These are phyloP conservation scores for Skeletonema potamos DNA, from an alignment of 108 stramenopile genomes.

Conservation along the genomic window DNA sequence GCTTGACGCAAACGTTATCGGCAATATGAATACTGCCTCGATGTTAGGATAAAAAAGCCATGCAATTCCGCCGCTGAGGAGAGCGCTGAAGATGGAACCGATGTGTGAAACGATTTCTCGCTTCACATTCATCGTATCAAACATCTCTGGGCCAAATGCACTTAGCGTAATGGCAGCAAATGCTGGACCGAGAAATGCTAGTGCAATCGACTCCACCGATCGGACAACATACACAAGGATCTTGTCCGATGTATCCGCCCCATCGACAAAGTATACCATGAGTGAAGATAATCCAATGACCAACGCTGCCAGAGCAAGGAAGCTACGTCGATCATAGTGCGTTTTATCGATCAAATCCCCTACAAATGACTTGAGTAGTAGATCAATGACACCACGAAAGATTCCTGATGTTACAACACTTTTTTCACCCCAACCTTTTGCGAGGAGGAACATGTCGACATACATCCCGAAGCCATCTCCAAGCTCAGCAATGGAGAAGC, in stretches of 20 bases:
- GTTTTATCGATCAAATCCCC: slow-evolving; percentile 41
- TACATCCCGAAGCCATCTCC: slow-evolving; percentile 8
- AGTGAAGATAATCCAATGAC: slow-evolving; percentile 15
- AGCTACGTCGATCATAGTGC: slow-evolving; percentile 16
- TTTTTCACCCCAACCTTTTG: slow-evolving; percentile 31
- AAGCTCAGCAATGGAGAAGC: slow-evolving; percentile 13
- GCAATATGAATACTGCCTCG: slow-evolving; percentile 29
- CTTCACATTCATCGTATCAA: slow-evolving; percentile 33
- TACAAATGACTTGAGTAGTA: slow-evolving; percentile 22
- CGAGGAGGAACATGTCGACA: slow-evolving; percentile 35
- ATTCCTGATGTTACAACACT: slow-evolving; percentile 7
- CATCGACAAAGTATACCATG: slow-evolving; percentile 23
- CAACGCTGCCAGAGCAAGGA: slow-evolving; percentile 8
- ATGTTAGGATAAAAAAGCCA: slow-evolving; percentile 36
- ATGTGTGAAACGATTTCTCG: slow-evolving; percentile 34
- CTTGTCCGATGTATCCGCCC: slow-evolving; percentile 9
- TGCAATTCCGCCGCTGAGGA: slow-evolving; percentile 14
- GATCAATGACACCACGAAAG: slow-evolving; percentile 16
- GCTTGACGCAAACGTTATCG: slow-evolving; percentile 13
- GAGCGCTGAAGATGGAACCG: slow-evolving; percentile 23
- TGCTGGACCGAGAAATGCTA: slow-evolving; percentile 32
- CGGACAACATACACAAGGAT: slow-evolving; percentile 28
- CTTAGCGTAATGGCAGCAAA: slow-evolving; percentile 30
- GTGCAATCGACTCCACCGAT: slow-evolving; percentile 19
- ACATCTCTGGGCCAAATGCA: slow-evolving; percentile 42